Base-by-base conservation (phyloP, 2,329 filamentous ascomycete genomes). In the Trichoderma koningiopsis region DNA sequence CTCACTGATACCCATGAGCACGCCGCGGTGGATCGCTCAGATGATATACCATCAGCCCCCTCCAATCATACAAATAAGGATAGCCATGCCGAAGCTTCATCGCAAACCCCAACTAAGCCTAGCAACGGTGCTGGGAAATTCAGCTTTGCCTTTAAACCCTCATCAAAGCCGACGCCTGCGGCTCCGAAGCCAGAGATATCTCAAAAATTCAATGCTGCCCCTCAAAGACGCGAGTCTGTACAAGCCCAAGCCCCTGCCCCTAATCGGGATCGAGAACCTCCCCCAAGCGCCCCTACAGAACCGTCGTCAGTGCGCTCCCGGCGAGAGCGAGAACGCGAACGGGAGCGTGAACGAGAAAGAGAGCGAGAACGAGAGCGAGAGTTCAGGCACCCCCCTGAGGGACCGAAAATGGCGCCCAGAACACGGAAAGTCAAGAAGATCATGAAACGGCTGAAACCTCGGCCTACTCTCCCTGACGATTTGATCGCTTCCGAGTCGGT, bases 141-240 rank as follows among this genome's bases (percentile, higher is more conserved):
- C 76, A 96, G 93, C 78, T 98, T 98, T 78, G 93, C 94, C 1
- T 93, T 98, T 79, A 97, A 97, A 78, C 87, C 90, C 11, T 87
- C 91, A 53, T 86, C 84, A 13, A 90, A 90, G 73, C 81, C 85
- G 8, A 80, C 84, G 2, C 81, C 87, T 16, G 81, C 88, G 10
- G 83, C 84, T 14, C 88, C 88, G 3, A 89, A 90, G 72, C 87
- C 86, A 2, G 88, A 91, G 72, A 91, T 91, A 65, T 89, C 88
- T 0, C 87, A 88, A 72, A 90, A 90, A 74, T 86, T 91, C 68
- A 95, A 91, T 76, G 87, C 89, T 27, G 84, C 86, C 3, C 84
- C 89, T 24, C 81, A 83, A 31, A 82, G 86, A 71, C 83, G 84
- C 70, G 75, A 76, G 43, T 69, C 72, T 5, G 70, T 71, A 24